Evolutionary conservation across 2,329 filamentous ascomycete species (phyloP).

Genomic region (Fusarium incarnatum): DNA sequence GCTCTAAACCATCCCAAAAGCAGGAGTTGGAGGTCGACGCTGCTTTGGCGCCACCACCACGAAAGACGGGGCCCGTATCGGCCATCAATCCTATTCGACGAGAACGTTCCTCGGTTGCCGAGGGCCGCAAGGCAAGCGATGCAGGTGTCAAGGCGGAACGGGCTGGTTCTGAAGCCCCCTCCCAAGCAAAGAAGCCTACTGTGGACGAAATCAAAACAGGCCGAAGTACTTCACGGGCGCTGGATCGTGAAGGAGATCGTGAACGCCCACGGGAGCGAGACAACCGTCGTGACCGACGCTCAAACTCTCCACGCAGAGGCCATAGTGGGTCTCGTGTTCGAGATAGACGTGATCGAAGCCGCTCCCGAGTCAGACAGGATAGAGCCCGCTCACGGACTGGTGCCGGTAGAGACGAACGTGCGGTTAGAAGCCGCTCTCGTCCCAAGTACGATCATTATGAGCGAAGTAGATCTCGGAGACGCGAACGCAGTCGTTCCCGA

Average conservation of each 20-base stretch:
- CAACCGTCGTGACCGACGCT: slow-evolving; percentile 52
- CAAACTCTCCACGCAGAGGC: slow-evolving; percentile 54
- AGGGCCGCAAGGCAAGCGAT: slow-evolving; percentile 55
- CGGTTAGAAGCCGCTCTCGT: slow-evolving; percentile 52
- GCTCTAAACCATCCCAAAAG: slow-evolving; percentile 61
- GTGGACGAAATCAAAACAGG: slow-evolving; percentile 49
- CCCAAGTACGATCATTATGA: slow-evolving; percentile 50
- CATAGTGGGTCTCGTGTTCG: slow-evolving; percentile 50
- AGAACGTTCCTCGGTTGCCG: slow-evolving; percentile 58
- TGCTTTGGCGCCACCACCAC: slow-evolving; percentile 66
- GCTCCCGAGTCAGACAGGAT: slow-evolving; percentile 52
- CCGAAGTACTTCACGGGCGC: slow-evolving; percentile 50
- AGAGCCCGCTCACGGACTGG: slow-evolving; percentile 56
- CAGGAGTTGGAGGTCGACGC: slow-evolving; percentile 68
- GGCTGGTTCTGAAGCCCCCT: slow-evolving; percentile 50
- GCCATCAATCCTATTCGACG: slow-evolving; percentile 68
- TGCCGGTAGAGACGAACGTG: slow-evolving; percentile 48
- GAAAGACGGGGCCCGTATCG: slow-evolving; percentile 64
- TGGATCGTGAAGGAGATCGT: slow-evolving; percentile 43
- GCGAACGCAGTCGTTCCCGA: slow-evolving; percentile 55
- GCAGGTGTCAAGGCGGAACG: slow-evolving; percentile 50
- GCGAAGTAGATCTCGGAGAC: slow-evolving; percentile 52
- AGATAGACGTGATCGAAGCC: slow-evolving; percentile 53
- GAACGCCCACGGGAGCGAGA: slow-evolving; percentile 49
- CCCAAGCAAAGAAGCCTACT: slow-evolving; percentile 43